A percentile compares a stretch with the other conserved stretches of the same genome.
These are phyloP conservation scores for Rhodotorula mucilaginosa DNA, from an alignment of 1,284 basidiomycete genomes.

Conservation along the genomic window DNA sequence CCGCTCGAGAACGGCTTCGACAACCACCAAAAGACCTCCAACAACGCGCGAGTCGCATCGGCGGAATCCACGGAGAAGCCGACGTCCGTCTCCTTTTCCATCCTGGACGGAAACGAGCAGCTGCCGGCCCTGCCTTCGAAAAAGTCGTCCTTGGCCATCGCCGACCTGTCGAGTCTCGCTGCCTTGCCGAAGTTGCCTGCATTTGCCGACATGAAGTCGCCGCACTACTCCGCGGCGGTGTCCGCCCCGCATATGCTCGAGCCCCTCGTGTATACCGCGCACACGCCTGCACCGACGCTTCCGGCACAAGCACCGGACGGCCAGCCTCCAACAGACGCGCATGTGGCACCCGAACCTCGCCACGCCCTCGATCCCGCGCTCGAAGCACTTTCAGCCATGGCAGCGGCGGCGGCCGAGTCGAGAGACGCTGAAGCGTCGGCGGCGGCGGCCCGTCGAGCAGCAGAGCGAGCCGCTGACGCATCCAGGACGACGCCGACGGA, in stretches of 20 bases:
- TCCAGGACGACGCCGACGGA: background rate
- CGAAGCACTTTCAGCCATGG: conserved; percentile 4
- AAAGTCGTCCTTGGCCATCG: background rate
- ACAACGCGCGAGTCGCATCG: no score
- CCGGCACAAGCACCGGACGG: background rate
- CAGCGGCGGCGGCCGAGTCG: conserved; percentile 10
- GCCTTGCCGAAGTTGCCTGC: background rate
- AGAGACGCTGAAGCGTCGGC: background rate
- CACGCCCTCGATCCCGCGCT: conserved; percentile 10
- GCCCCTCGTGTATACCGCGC: conserved; percentile 9
- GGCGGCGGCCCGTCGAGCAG: background rate
- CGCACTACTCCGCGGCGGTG: conserved; percentile 2
- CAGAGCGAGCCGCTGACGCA: background rate
- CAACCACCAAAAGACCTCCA: background rate
- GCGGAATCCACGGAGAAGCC: no score
- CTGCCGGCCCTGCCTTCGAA: background rate
- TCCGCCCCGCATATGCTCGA: conserved; percentile 5
- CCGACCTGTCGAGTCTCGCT: background rate
- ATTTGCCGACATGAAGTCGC: background rate
- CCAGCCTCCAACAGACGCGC: background rate
- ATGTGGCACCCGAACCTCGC: no score
- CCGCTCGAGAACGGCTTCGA: conserved; percentile 3
- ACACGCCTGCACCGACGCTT: background rate
- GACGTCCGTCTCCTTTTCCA: no score
- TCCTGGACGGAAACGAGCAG: no score